phyloP scores from a whole-genome alignment of 2,329 filamentous ascomycete genomes.

The Rutstroemia sp. region DNA sequence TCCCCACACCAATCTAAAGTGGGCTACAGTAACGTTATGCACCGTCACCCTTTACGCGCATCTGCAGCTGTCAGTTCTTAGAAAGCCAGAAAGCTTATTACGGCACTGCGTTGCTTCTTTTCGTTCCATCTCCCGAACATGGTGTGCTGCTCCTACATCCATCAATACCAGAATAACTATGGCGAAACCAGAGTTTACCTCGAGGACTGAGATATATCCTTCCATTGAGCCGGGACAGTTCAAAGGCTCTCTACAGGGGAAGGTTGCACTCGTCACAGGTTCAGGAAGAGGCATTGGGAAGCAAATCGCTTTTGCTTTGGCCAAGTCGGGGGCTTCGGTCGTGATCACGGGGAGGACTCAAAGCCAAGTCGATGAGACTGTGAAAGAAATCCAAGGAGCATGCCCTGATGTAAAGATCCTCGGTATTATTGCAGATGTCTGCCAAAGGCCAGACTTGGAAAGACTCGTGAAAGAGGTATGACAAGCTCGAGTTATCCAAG shows the following conservation, averaged over 20 bases:
- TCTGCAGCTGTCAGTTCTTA: no score
- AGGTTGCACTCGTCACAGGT: conserved; percentile 17
- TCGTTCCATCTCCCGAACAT: no score
- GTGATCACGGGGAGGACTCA: conserved; percentile 13
- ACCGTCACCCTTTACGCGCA: no score
- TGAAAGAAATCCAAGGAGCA: conserved; percentile 8
- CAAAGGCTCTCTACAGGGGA: conserved; percentile 6
- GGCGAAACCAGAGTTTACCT: conserved; percentile 12
- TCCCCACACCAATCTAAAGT: no score
- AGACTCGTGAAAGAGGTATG: conserved; percentile 12
- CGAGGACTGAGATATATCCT: conserved; percentile 13
- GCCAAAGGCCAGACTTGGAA: conserved; percentile 9
- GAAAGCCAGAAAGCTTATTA: no score
- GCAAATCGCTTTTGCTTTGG: conserved; percentile 14
- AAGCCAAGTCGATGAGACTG: conserved; percentile 12
- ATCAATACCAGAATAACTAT: neutral
- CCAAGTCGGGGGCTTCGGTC: conserved; percentile 14
- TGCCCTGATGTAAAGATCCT: conserved; percentile 9
- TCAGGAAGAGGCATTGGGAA: conserved; percentile 16
- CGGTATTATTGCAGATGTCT: conserved; percentile 14
- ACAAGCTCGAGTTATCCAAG: neutral
- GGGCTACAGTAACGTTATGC: no score
- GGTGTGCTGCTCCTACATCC: neutral
- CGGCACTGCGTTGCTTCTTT: no score
- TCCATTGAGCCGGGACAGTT: conserved; percentile 16